Conservation (phyloP, 768 basidiomycete species). For the Pisolithus sp. region DNA sequence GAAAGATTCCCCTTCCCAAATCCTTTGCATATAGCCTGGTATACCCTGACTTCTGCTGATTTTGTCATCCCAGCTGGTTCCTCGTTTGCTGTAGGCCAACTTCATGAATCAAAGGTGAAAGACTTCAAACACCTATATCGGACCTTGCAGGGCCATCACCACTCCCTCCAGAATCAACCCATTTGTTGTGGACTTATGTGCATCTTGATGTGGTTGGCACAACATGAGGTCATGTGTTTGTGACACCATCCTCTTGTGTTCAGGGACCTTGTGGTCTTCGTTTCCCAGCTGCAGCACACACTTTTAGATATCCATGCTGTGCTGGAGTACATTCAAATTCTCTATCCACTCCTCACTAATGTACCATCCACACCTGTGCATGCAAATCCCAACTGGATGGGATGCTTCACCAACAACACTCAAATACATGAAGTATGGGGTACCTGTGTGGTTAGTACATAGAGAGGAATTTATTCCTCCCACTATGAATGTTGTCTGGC, state of each 20-base stretch:
- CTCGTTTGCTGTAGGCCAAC: not conserved
- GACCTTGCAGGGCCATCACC: no score
- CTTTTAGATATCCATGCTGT: constrained; percentile 2
- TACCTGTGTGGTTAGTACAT: no score
- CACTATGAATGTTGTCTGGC: no score
- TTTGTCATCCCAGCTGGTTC: not conserved
- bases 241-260: not conserved
- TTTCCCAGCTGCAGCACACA: constrained; percentile 1
- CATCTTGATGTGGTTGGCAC: not conserved
- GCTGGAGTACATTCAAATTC: not conserved
- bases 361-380: not conserved
- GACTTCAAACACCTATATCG: no score
- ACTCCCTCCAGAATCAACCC: not conserved
- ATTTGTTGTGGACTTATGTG: not conserved
- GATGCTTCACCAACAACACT: no score
- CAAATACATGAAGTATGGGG: no score
- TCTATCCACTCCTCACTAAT: not conserved
- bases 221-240: not conserved
- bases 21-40: not conserved
- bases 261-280: not conserved
- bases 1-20: not conserved
- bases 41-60: not conserved
- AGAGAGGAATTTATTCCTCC: no score
- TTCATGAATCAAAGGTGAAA: no score
- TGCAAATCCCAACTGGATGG: not conserved